phyloP scores from a whole-genome alignment of 805 yeast genomes.

The Lipomyces yamanashiensis region DNA sequence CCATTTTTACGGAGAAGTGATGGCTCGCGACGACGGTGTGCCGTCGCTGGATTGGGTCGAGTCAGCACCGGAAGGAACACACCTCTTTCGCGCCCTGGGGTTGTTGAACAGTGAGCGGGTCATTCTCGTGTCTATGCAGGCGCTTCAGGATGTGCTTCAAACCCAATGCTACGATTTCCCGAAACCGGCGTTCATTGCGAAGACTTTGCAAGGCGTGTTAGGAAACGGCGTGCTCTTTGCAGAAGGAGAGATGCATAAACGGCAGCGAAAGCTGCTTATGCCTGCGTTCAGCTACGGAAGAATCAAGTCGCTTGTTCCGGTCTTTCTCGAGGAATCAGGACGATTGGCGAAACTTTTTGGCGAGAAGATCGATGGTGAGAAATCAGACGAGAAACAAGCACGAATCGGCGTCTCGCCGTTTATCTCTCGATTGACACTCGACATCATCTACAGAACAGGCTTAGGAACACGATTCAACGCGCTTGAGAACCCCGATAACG shows the following conservation, averaged over 20 bases:
- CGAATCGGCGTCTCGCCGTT: conserved; percentile 12
- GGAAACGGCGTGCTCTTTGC: conserved; percentile 33
- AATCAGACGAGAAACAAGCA: neutral
- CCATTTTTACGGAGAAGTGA: conserved; percentile 9
- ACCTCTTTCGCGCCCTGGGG: conserved; percentile 14
- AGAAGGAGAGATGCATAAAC: conserved; percentile 33
- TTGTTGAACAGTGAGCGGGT: conserved; percentile 21
- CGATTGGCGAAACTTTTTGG: conserved; percentile 10
- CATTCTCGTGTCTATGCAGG: conserved; percentile 15
- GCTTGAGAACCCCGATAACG: conserved; percentile 29
- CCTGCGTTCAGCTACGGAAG: conserved; percentile 29
- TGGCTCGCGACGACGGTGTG: conserved; percentile 4
- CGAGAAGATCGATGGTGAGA: neutral
- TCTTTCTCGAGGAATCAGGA: conserved; percentile 20
- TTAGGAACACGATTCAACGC: conserved; percentile 27
- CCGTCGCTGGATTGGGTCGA: conserved; percentile 15
- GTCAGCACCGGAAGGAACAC: conserved; percentile 10
- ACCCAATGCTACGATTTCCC: conserved; percentile 26
- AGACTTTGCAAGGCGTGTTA: conserved; percentile 15
- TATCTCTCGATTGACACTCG: conserved; percentile 26
- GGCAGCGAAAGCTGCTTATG: conserved; percentile 29
- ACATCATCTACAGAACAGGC: conserved; percentile 30
- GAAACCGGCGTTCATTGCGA: conserved; percentile 26
- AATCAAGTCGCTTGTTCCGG: conserved; percentile 24
- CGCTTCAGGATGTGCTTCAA: conserved; percentile 25